Base-by-base conservation (phyloP, 73 alveolate genomes). In the Urostyla sp. region DNA sequence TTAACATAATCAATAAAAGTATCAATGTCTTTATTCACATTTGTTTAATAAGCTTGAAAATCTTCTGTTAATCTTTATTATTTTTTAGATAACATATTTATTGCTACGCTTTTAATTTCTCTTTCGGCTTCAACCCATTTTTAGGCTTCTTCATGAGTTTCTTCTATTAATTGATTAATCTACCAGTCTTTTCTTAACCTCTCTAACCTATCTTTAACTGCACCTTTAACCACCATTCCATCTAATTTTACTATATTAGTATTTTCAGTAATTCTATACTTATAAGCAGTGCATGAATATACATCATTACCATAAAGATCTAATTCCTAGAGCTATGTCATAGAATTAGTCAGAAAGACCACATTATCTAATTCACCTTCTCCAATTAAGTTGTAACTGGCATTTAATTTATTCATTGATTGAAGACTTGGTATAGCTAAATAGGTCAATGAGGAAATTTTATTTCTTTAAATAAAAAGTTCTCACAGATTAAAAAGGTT, bases 81-180 rank as follows among this genome's bases (percentile, higher is more conserved):
- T 37, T 37, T 59, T 55, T 59, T 37, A 4, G 57, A 52, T 7
- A 59, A 32, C 11, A 59, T 34, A 15, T 59, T 37, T 31, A 59
- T 23, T 7, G 77, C 77, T 23, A 20, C 31, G 6, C 56, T 34
- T 34, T 59, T 59, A 3, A 59, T 7, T 37, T 59, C 57, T 59
- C 77, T 59, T 37, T 59, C 77, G 10, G 77, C 77, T 3, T 59
- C 77, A 7, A 59, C 28, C 77, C 77, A 59, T 20, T 37, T 59
- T 23, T 37, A 34, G 6, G 77, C 77, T 13, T 37, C 56, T 37
- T 59, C 52, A 31, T 44, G 23, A 6, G 77, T 59, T 16, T 59
- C 56, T 20, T 59, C 57, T 5, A 59, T 23, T 16, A 59, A 37
- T 13, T 15, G 6, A 13, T 31, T 37, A 3, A 37, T 32, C 34